Percentiles rank a stretch among this genome's conserved stretches.
Evolutionary conservation across 2,329 filamentous ascomycete species (phyloP).

Genomic region (Clonostachys sp.): DNA sequence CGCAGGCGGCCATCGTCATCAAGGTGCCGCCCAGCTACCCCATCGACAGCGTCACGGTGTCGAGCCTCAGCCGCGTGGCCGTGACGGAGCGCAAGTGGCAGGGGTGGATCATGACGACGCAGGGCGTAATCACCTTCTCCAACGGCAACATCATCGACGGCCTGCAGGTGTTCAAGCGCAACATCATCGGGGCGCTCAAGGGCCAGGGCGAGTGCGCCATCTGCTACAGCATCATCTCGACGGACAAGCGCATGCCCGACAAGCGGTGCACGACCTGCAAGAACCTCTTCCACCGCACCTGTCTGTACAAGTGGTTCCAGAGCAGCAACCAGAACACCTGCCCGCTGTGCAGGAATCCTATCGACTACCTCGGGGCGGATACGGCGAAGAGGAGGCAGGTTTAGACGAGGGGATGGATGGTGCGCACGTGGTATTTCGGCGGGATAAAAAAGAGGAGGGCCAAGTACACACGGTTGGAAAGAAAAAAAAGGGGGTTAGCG

Average conservation of each 20-base stretch:
- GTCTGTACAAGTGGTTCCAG: conserved; percentile 96
- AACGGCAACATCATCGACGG: conserved; percentile 88
- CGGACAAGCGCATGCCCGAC: conserved; percentile 84
- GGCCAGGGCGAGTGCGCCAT: conserved; percentile 95
- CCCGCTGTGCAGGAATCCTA: conserved; percentile 87
- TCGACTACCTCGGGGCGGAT: conserved; percentile 51
- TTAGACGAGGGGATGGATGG: neutral
- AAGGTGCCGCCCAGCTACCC: conserved; percentile 78
- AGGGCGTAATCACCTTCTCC: conserved; percentile 90
- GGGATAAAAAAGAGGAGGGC: neutral
- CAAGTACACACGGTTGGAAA: neutral
- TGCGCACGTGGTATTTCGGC: no score
- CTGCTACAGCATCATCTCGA: conserved; percentile 90
- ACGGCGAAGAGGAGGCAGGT: conserved; percentile 28
- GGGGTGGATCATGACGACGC: conserved; percentile 80
- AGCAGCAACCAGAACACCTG: conserved; percentile 88
- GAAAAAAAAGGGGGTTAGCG: conserved; percentile 1
- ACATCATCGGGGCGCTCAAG: conserved; percentile 83
- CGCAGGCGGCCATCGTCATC: conserved; percentile 77
- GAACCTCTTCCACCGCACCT: conserved; percentile 85
- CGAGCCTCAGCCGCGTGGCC: conserved; percentile 75
- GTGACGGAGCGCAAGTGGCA: conserved; percentile 92
- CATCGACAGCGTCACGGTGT: conserved; percentile 71
- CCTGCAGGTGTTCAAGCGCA: conserved; percentile 77
- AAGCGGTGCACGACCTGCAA: conserved; percentile 91